A percentile compares a stretch with the other conserved stretches of the same genome.
These are phyloP conservation scores for Microbotryum lychnidis-dioicae DNA, from an alignment of 1,284 basidiomycete genomes.

Conservation along the genomic window DNA sequence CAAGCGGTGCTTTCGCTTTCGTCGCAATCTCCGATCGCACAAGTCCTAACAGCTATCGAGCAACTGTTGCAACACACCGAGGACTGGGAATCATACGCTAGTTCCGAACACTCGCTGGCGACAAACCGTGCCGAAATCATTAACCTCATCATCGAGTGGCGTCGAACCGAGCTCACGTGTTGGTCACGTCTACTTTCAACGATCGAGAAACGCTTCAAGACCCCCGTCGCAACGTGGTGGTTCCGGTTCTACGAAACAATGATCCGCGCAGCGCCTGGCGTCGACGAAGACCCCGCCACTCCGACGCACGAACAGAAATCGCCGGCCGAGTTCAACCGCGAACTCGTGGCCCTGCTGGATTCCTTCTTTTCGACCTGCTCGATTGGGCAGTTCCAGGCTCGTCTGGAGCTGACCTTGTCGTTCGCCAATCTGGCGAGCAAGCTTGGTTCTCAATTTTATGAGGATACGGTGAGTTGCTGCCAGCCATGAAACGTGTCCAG, in stretches of 20 bases:
- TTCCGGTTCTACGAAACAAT: conserved; percentile 79
- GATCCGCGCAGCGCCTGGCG: conserved; percentile 52
- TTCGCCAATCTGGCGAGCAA: conserved; percentile 47
- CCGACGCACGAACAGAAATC: conserved; percentile 37
- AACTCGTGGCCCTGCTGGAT: conserved; percentile 70
- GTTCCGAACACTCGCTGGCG: conserved; percentile 72
- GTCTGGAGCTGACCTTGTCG: conserved; percentile 61
- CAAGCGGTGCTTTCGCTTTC: conserved; percentile 59
- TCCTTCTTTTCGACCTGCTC: conserved; percentile 70
- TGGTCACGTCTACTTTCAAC: conserved; percentile 78
- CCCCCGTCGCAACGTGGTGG: conserved; percentile 74
- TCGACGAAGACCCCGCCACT: conserved; percentile 27
- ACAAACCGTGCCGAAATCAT: conserved; percentile 59
- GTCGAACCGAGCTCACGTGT: conserved; percentile 75
- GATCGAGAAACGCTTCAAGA: conserved; percentile 56
- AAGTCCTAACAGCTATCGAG: conserved; percentile 75
- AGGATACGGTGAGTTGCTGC: not conserved
- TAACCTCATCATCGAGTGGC: conserved; percentile 77
- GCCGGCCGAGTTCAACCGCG: conserved; percentile 54
- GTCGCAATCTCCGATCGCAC: conserved; percentile 68
- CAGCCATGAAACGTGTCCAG: not conserved
- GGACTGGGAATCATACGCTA: conserved; percentile 95
- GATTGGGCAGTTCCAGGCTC: conserved; percentile 68
- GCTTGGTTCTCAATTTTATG: not conserved
- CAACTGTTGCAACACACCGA: conserved; percentile 78